Conservation (phyloP, 2,329 filamentous ascomycete species). For the Trichoderma semiorbis region DNA sequence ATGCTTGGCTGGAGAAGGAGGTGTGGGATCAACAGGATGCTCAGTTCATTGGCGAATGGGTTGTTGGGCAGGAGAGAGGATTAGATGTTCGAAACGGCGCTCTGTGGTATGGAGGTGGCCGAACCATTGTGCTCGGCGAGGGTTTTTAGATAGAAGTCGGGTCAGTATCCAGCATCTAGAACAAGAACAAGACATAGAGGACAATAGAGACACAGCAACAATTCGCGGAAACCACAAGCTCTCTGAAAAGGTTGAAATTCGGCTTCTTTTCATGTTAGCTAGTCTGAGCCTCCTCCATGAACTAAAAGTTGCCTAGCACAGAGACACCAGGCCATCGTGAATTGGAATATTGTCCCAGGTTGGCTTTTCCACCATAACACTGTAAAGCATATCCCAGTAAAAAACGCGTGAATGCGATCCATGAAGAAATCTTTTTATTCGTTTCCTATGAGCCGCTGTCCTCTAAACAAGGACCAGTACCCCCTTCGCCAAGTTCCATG, state of each 20-base stretch:
- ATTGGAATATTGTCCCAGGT: neutral
- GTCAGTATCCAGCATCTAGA: neutral
- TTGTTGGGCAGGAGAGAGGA: conserved; percentile 81
- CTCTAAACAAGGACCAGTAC: conserved; percentile 43
- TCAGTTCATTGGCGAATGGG: conserved; percentile 66
- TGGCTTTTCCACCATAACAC: conserved; percentile 8
- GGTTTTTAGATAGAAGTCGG: conserved; percentile 48
- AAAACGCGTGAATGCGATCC: conserved; percentile 11
- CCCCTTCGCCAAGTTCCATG: conserved; percentile 48
- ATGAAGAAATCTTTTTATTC: conserved; percentile 33
- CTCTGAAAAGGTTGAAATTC: neutral
- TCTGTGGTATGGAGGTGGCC: conserved; percentile 85
- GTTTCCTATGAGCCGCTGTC: conserved; percentile 43
- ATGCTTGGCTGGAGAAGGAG: conserved; percentile 66
- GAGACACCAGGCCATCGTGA: conserved; percentile 9
- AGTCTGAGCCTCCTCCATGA: neutral
- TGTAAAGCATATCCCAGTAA: conserved; percentile 3
- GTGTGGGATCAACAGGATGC: conserved; percentile 60
- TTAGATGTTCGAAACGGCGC: conserved; percentile 71
- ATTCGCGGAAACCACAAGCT: neutral
- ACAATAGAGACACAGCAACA: neutral
- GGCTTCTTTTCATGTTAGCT: conserved; percentile 4
- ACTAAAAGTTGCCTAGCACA: neutral
- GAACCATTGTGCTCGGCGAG: conserved; percentile 61
- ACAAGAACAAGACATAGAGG: neutral